Percentiles rank a stretch among this genome's conserved stretches.
Evolutionary conservation across 2,329 filamentous ascomycete genomes (phyloP).

Genomic region (Trichoderma guizhouense): DNA sequence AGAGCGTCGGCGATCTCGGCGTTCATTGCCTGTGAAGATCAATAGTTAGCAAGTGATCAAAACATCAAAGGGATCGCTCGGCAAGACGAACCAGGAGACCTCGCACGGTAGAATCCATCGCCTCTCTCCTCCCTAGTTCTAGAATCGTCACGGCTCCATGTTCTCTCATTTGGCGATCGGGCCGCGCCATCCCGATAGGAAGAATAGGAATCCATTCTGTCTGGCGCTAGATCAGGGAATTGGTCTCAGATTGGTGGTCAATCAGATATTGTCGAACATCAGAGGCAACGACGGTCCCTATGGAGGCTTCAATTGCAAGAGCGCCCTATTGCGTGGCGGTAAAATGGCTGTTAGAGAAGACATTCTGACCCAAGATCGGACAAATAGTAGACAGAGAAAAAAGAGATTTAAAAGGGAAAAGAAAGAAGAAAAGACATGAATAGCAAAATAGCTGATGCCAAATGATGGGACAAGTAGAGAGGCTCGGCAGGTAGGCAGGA

Average conservation of each 20-base stretch:
- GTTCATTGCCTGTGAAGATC: constrained; percentile 48
- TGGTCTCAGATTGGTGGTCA: not conserved
- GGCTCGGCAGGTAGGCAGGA: constrained; percentile 8
- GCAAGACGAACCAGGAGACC: constrained; percentile 64
- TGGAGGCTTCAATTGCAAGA: constrained; percentile 24
- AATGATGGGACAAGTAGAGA: not conserved
- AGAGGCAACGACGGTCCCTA: constrained; percentile 2
- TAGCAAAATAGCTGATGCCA: constrained; percentile 18
- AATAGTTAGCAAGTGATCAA: not conserved
- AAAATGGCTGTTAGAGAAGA: constrained; percentile 56
- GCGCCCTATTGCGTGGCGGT: constrained; percentile 48
- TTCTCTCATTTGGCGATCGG: constrained; percentile 53
- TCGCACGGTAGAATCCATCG: constrained; percentile 62
- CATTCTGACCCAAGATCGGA: constrained; percentile 38
- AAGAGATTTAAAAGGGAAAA: constrained; percentile 24
- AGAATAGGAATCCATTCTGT: constrained; percentile 52
- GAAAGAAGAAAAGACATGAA: constrained; percentile 24
- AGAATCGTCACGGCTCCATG: constrained; percentile 53
- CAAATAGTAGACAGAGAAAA: constrained; percentile 21
- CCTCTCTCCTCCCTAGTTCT: constrained; percentile 51
- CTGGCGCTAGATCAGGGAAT: not conserved
- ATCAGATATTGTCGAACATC: constrained; percentile 2
- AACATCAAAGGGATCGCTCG: not conserved
- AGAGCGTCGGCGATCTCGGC: constrained; percentile 60
- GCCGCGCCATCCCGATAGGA: constrained; percentile 50